Base-by-base conservation (phyloP, 805 yeast species). In the Saccharomycopsis lassenensis region DNA sequence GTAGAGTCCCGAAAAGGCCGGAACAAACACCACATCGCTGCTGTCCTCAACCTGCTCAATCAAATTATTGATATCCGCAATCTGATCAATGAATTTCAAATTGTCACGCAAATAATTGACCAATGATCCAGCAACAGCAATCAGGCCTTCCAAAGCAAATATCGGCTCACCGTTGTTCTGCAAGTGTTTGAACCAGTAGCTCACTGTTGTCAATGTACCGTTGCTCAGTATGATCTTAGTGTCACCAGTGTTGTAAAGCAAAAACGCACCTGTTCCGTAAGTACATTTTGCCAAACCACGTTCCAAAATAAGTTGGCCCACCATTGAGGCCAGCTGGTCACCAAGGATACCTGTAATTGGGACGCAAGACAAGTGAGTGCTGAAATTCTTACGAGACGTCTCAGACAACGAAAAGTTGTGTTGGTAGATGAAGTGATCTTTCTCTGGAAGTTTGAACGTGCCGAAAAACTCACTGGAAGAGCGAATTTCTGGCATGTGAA, bases 41-140 rank as follows among this genome's bases (percentile, higher is more conserved):
- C 89, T 67, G 54, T 80, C 74, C 18, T 70, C 65, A 25, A 84
- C 95, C 50, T 75, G 77, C 18, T 81, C 74, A 8, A 95, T 95
- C 50, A 87, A 67, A 19, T 93, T 93, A 3, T 95, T 95, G 44
- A 89, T 76, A 57, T 87, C 95, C 47, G 79, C 77, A 5, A 94
- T 82, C 40, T 74, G 71, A 48, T 74, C 76, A 48, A 87, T 82
- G 51, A 87, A 62, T 47, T 81, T 79, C 60, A 87, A 69, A 61
- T 86, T 86, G 59, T 87, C 95, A 53, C 94, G 69, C 48, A 89
- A 69, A 95, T 95, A 87, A 60, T 84, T 94, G 46, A 87, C 84
- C 48, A 81, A 82, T 7, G 94, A 77, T 21, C 97, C 96, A 16
- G 95, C 95, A 36, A 86, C 96, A 3, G 96, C 93, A 50, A 89